A percentile compares a stretch with the other conserved stretches of the same genome.
These are phyloP conservation scores for Plasmodium knowlesi DNA, from an alignment of 169 alveolate genomes.

Conservation along the genomic window DNA sequence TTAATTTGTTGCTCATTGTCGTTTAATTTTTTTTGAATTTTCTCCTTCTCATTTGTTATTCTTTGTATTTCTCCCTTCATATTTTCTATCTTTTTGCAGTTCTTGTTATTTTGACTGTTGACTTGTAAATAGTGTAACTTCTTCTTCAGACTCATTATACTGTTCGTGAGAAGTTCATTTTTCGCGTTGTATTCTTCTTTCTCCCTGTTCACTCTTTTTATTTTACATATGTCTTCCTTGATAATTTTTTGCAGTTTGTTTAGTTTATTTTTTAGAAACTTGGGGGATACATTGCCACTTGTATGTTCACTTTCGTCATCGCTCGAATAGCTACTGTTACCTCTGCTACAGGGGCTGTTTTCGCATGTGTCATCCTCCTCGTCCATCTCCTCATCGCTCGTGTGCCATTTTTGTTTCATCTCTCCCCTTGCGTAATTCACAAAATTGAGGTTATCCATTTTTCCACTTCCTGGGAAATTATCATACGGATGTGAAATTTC, in stretches of 20 bases:
- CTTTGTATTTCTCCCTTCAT: conserved; percentile 37
- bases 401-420: not conserved
- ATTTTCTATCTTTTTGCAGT: conserved; percentile 29
- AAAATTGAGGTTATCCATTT: not conserved
- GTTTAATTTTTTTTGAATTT: conserved; percentile 54
- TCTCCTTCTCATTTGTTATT: conserved; percentile 52
- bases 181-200: conserved; percentile 51
- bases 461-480: not conserved
- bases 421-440: not conserved
- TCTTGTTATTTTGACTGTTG: conserved; percentile 38
- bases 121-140: conserved; percentile 31
- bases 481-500: not conserved
- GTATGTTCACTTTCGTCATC: not conserved
- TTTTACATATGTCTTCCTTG: conserved; percentile 35
- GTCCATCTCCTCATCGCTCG: not conserved
- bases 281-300: conserved; percentile 11
- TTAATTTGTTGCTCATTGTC: conserved; percentile 56
- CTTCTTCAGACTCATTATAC: conserved; percentile 23
- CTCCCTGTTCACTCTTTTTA: conserved; percentile 33
- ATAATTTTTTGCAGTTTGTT: conserved; percentile 46
- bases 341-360: not conserved
- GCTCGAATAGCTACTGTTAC: not conserved
- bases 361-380: not conserved
- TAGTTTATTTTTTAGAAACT: conserved; percentile 29
- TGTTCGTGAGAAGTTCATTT: conserved; percentile 46